These are phyloP conservation scores for Teunomyces cretensis DNA, from an alignment of 805 yeast genomes.

Conservation along the genomic window DNA sequence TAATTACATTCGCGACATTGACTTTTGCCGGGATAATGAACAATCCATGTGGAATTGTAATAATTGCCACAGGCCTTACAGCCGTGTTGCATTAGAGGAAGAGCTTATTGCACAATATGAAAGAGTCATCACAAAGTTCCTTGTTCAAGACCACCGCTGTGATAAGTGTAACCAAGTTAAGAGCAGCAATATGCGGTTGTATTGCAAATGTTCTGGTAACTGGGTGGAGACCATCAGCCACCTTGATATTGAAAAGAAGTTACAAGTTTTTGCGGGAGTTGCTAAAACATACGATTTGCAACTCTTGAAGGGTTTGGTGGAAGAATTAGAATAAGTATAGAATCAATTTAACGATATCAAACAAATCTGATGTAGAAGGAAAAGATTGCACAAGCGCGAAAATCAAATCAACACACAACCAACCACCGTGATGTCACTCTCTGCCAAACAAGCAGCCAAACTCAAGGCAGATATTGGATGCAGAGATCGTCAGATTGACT, in stretches of 20 bases:
- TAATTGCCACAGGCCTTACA: constrained; percentile 63
- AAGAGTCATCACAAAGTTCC: constrained; percentile 55
- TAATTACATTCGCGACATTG: constrained; percentile 70
- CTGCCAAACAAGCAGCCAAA: neutral
- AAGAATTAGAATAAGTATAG: constrained; percentile 14
- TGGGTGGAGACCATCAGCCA: constrained; percentile 64
- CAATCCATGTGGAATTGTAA: constrained; percentile 58
- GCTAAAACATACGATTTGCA: constrained; percentile 61
- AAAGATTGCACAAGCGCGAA: constrained; percentile 1
- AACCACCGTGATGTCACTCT: neutral
- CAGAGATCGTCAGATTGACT: constrained; percentile 34
- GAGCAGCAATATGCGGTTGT: constrained; percentile 64
- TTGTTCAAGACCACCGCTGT: constrained; percentile 81
- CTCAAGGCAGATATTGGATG: constrained; percentile 18
- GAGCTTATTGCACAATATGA: constrained; percentile 65
- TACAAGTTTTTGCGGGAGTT: constrained; percentile 55
- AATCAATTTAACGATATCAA: neutral
- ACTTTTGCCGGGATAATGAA: constrained; percentile 71
- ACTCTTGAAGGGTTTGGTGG: constrained; percentile 44
- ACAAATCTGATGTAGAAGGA: neutral
- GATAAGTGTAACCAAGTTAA: constrained; percentile 68
- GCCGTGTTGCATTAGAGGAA: constrained; percentile 76
- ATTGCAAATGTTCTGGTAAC: constrained; percentile 85
- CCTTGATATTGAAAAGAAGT: constrained; percentile 42
- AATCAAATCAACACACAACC: neutral